Evolutionary conservation across 2,329 filamentous ascomycete genomes (phyloP).

Genomic region (Microcyclosporella mali): DNA sequence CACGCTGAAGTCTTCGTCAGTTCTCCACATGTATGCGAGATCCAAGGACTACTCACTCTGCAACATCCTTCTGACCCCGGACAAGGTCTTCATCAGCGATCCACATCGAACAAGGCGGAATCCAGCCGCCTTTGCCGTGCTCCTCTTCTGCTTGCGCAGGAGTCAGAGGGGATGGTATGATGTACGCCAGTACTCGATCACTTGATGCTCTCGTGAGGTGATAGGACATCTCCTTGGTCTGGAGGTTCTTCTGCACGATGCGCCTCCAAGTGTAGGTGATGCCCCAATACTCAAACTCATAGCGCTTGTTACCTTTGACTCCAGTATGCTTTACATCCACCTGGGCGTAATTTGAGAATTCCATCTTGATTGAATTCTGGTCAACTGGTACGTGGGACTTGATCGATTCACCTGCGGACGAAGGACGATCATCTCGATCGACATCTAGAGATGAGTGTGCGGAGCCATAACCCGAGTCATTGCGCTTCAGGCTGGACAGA

Average conservation of each 20-base stretch:
- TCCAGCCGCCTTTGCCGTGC: constrained; percentile 74
- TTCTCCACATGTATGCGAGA: constrained; percentile 18
- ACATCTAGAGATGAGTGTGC: constrained; percentile 29
- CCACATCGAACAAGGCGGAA: constrained; percentile 86
- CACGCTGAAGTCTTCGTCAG: constrained; percentile 51
- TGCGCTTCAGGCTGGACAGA: constrained; percentile 44
- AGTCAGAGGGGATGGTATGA: constrained; percentile 72
- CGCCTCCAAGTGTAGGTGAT: constrained; percentile 78
- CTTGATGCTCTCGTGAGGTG: constrained; percentile 67
- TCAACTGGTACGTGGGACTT: constrained; percentile 7
- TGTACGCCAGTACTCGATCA: constrained; percentile 67
- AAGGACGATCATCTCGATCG: constrained; percentile 49
- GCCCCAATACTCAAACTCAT: constrained; percentile 94
- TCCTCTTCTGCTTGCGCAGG: constrained; percentile 66
- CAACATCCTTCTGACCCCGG: constrained; percentile 67
- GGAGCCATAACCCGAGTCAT: constrained; percentile 55
- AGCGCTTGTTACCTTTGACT: constrained; percentile 62
- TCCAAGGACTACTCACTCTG: constrained; percentile 62
- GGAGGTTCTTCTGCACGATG: constrained; percentile 60
- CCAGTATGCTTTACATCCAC: constrained; percentile 71
- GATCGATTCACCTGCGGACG: constrained; percentile 5
- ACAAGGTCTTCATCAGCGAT: constrained; percentile 71
- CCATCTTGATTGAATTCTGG: constrained; percentile 71
- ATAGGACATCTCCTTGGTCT: constrained; percentile 62
- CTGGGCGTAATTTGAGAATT: constrained; percentile 96